Base-by-base conservation (phyloP, 176 grass and related monocot genomes). In the barley (Hordeum vulgare) region DNA sequence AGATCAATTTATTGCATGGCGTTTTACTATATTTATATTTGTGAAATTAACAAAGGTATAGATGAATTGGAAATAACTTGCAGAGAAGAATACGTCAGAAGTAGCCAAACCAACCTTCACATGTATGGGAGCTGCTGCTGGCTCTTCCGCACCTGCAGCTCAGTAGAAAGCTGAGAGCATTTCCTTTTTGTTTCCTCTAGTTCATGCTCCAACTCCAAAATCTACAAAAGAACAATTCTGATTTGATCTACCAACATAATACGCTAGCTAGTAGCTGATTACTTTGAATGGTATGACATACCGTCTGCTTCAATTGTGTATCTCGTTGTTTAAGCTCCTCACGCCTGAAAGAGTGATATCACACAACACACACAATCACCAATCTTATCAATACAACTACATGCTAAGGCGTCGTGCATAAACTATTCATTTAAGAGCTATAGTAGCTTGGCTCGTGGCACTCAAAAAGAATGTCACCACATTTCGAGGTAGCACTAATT, bases 121-220 rank as follows among this genome's bases (percentile, higher is more conserved):
- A 77, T 82, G 66, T 78, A 72, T 66, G 71, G 82, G 8, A 85
- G 44, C 79, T 75, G 68, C 56, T 80, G 81, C 62, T 80, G 83
- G 9, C 68, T 89, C 79, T 77, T 85, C 40, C 54, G 60, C 51
- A 56, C 5, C 77, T 88, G 44, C 35, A 98, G 47, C 24, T 91
- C 83, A 21, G 87, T 80, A 62, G 80, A 45, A 86, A 89, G 77
- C 82, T 90, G 82, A 75, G 67, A 40, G 33, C 85, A 98, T 66
- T 88, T 95, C 51, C 18, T 90, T 91, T 84, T 98, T 20, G 76
- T 88, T 81, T 98, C 90, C 67, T 88, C 85, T 59, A 98, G 66
- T 77, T 98, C 87, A 62, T 82, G 85, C 76, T 98, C 93, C 89
- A 98, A 75, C 49, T 78, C 44, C 64, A 49, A 87, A 73, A 98